These are phyloP conservation scores for Geotrichum fermentans DNA, from an alignment of 1,139 yeast species.

Conservation along the genomic window DNA sequence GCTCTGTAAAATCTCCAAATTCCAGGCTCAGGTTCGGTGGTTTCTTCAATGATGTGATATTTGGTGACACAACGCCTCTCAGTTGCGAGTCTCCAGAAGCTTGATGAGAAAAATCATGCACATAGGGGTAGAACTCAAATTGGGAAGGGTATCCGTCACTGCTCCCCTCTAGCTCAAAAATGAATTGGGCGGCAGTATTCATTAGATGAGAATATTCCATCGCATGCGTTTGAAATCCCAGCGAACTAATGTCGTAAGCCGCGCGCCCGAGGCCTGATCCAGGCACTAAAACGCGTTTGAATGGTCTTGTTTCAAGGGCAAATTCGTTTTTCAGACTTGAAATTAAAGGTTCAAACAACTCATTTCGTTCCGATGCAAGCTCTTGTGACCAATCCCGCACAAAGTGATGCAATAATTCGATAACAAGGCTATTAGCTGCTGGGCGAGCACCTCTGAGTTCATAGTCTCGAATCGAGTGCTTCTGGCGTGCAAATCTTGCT, in stretches of 20 bases:
- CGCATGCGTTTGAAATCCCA: constrained; percentile 52
- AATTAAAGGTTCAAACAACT: constrained; percentile 49
- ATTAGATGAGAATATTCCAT: constrained; percentile 69
- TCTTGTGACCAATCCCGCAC: constrained; percentile 64
- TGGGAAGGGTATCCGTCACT: background rate
- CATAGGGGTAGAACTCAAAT: constrained; percentile 48
- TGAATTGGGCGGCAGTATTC: constrained; percentile 63
- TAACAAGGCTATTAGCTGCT: constrained; percentile 47
- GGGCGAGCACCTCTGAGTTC: constrained; percentile 37
- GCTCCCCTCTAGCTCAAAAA: constrained; percentile 30
- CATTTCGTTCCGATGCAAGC: constrained; percentile 47
- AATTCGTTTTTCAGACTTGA: constrained; percentile 36
- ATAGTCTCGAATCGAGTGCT: constrained; percentile 43
- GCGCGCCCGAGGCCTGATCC: constrained; percentile 76
- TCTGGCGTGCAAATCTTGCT: constrained; percentile 41
- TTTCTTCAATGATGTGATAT: background rate
- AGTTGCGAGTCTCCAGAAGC: constrained; percentile 47
- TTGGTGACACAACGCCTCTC: constrained; percentile 30
- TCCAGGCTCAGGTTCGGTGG: constrained; percentile 43
- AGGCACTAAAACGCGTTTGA: constrained; percentile 50
- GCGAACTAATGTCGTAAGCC: constrained; percentile 54
- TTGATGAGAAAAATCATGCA: constrained; percentile 71
- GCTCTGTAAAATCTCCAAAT: constrained; percentile 57
- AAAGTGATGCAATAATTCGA: constrained; percentile 68
- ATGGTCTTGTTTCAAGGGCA: constrained; percentile 11